Evolutionary conservation across 2,329 filamentous ascomycete species (phyloP), one percentile per base, ranked within the genome.

Genomic region (Talaromyces atroroseus): DNA sequence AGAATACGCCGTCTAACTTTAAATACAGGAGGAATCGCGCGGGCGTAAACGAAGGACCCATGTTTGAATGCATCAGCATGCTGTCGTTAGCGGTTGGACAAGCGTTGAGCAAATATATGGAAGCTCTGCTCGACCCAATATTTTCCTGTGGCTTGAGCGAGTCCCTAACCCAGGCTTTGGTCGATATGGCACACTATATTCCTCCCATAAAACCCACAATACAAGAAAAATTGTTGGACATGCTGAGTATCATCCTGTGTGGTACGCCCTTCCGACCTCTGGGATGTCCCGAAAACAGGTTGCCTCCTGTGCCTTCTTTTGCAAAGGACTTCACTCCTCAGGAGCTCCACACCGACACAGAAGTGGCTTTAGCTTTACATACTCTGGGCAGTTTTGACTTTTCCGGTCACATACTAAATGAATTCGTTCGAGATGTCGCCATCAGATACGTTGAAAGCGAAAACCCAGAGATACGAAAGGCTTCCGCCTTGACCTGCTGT

Each of bases 341-440:
- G 48, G 87, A 87, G n/a, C 86, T 90, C 60, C 90, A 95, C 63
- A 85, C 81, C 58, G 92, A 95, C 69, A 80, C 86, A 8, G 92
- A 99, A 69, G 89, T 99, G 60, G 95, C 95, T 61, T 79, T 99
- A 52, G 94, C 94, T 3, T 80, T 99, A 16, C 92, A 95, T 66
- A 99, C 95, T 0, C 79, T 99, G 0, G 95, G 94, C n/a, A 96
- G 91, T 68, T 99, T 99, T 66, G 94, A 99, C 71, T 99, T 99
- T 67, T 87, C 79, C 34, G 85, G 82, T 1, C 91, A 97, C 66
- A 88, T 96, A 16, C 77, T 99, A 16, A 99, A 99, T 66, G 95
- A 99, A 70, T 99, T 99, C 64, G 94, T 99, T 26, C 89, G 94
- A 23, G 94, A 99, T 68, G 94, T 99, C 50, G 94, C 95, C 3